phyloP scores from a whole-genome alignment of 148 eudicot species.

The Vaccinium vitisidaea region DNA sequence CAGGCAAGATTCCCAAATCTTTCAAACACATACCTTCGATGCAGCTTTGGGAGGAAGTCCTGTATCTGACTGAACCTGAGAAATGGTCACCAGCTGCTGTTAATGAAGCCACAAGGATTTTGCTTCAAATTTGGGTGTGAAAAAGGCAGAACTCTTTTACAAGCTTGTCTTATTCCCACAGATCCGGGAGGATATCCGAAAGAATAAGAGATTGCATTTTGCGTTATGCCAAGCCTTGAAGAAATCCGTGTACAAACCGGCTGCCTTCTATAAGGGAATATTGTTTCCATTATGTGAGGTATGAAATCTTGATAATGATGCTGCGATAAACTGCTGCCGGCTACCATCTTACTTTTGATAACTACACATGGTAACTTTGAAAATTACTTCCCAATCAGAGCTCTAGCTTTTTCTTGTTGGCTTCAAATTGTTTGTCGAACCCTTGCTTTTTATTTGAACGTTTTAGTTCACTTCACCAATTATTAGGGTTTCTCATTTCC shows the following conservation, averaged over 20 bases:
- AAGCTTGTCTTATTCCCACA: conserved; percentile 83
- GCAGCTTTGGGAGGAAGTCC: conserved; percentile 75
- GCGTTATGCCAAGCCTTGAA: conserved; percentile 69
- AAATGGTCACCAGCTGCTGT: conserved; percentile 83
- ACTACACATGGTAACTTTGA: neutral
- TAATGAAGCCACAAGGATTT: conserved; percentile 83
- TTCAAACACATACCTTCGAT: conserved; percentile 66
- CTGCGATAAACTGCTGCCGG: neutral
- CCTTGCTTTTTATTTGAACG: neutral
- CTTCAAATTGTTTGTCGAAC: neutral
- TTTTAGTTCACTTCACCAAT: neutral
- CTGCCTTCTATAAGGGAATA: conserved; percentile 94
- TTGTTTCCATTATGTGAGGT: conserved; percentile 90
- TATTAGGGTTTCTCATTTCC: neutral
- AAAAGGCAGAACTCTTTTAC: conserved; percentile 79
- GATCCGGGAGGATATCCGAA: conserved; percentile 71
- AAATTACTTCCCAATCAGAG: neutral
- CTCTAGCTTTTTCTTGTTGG: neutral
- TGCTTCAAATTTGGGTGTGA: conserved; percentile 81
- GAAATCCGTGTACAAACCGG: conserved; percentile 89
- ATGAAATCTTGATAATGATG: conserved; percentile 3
- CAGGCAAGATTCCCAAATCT: conserved; percentile 83
- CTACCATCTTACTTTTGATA: neutral
- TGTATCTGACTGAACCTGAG: conserved; percentile 87
- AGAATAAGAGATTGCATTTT: conserved; percentile 80